phyloP scores from a whole-genome alignment of 202 grass and related monocot genomes.

The Dendrocalamus latiflorus region DNA sequence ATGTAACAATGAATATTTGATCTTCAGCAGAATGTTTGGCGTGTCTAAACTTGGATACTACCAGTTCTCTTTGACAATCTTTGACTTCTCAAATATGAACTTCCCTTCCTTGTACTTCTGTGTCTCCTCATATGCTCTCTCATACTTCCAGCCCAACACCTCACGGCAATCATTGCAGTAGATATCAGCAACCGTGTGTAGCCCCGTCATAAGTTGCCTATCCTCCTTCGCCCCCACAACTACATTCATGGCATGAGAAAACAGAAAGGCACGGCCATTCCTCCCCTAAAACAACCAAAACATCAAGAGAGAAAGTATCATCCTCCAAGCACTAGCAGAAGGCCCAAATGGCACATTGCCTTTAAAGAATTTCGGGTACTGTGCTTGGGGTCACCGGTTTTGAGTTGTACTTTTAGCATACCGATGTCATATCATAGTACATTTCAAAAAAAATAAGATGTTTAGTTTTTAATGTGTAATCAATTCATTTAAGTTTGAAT shows the following conservation, averaged over 20 bases:
- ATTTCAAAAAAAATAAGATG: no score
- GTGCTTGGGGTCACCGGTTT: no score
- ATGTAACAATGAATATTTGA: not conserved
- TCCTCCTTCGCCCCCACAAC: slow-evolving; percentile 54
- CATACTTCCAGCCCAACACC: slow-evolving; percentile 70
- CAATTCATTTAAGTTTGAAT: not conserved
- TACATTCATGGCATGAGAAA: slow-evolving; percentile 70
- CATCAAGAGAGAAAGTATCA: not conserved
- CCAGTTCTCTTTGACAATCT: slow-evolving; percentile 76
- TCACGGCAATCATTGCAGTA: slow-evolving; percentile 54
- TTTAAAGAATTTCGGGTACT: no score
- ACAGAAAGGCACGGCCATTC: slow-evolving; percentile 56
- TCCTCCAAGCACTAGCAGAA: not conserved
- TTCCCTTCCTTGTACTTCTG: slow-evolving; percentile 79
- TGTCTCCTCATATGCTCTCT: slow-evolving; percentile 55
- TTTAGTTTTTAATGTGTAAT: not conserved
- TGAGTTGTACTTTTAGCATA: no score
- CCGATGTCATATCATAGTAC: no score
- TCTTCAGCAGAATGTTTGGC: no score
- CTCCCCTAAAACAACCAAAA: slow-evolving; percentile 24
- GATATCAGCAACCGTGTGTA: slow-evolving; percentile 64
- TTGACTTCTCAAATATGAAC: slow-evolving; percentile 80
- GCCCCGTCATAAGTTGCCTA: slow-evolving; percentile 55
- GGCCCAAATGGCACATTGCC: not conserved
- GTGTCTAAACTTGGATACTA: not conserved